Evolutionary conservation across 305 asterid species (phyloP).

Genomic region (Plantago coronopus): DNA sequence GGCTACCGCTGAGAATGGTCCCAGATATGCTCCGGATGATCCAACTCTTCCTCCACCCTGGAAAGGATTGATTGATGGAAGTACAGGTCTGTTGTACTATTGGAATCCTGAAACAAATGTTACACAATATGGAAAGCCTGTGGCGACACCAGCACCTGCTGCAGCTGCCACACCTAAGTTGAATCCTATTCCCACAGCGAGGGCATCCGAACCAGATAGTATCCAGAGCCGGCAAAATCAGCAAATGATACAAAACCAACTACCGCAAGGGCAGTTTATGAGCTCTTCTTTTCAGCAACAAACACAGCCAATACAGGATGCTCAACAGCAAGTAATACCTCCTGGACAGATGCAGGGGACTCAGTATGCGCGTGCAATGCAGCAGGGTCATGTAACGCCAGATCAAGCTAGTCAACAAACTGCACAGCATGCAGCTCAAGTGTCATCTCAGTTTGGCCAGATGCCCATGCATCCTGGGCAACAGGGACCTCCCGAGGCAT

Average conservation of each 20-base stretch:
- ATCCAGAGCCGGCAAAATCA: conserved; percentile 34
- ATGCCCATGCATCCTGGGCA: conserved; percentile 39
- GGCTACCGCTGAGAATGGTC: conserved; percentile 75
- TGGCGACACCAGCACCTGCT: conserved; percentile 63
- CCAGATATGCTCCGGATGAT: conserved; percentile 92
- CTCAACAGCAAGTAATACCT: conserved; percentile 39
- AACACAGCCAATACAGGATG: conserved; percentile 34
- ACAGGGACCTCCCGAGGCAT: conserved; percentile 32
- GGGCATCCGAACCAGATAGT: conserved; percentile 45
- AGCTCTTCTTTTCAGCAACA: conserved; percentile 42
- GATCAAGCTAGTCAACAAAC: conserved; percentile 54
- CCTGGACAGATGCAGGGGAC: conserved; percentile 57
- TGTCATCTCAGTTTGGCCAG: conserved; percentile 44
- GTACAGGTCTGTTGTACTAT: conserved; percentile 59
- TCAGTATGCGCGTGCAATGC: conserved; percentile 43
- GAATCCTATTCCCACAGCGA: conserved; percentile 62
- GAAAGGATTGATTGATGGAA: conserved; percentile 91
- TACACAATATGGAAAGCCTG: conserved; percentile 83
- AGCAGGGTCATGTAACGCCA: conserved; percentile 40
- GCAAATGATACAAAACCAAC: background rate
- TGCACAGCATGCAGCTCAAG: conserved; percentile 50
- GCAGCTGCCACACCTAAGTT: conserved; percentile 49
- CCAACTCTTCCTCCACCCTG: conserved; percentile 92
- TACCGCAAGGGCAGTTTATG: conserved; percentile 41
- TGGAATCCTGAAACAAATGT: conserved; percentile 95